phyloP scores from a whole-genome alignment of 305 asterid genomes.

The Fraxinus ornus region DNA sequence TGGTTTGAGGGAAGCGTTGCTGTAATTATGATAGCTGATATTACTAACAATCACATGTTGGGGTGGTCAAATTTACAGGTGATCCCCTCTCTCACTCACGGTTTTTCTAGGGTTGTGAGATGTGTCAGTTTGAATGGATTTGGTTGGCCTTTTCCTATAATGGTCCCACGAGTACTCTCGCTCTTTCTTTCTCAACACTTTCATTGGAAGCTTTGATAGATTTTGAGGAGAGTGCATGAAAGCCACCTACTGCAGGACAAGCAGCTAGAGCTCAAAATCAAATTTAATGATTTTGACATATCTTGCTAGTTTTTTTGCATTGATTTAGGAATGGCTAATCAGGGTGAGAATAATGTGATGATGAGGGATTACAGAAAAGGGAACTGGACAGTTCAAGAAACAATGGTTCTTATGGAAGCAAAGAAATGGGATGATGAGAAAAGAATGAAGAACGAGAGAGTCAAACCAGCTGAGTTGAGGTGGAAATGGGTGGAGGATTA shows the following conservation, averaged over 20 bases:
- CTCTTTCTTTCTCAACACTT: constrained; percentile 26
- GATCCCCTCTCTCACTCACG: constrained; percentile 23
- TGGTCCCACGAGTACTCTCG: constrained; percentile 21
- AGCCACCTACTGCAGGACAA: too few species aligned
- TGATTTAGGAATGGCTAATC: constrained; percentile 44
- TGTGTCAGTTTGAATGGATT: constrained; percentile 69
- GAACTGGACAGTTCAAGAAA: constrained; percentile 84
- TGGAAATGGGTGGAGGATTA: constrained; percentile 99
- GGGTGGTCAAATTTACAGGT: constrained; percentile 27
- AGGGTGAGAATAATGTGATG: constrained; percentile 32
- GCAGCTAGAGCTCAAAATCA: neutral
- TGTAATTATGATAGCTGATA: constrained; percentile 21
- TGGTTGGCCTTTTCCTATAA: constrained; percentile 56
- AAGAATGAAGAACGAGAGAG: constrained; percentile 56
- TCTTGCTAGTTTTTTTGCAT: constrained; percentile 26
- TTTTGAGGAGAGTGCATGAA: constrained; percentile 21
- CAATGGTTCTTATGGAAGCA: constrained; percentile 77
- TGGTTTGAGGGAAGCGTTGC: too few species aligned
- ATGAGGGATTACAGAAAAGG: constrained; percentile 83
- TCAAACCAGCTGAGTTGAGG: constrained; percentile 78
- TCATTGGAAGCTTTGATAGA: constrained; percentile 48
- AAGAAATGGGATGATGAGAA: constrained; percentile 82
- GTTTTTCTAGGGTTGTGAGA: constrained; percentile 43
- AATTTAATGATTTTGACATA: neutral
- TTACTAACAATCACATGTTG: constrained; percentile 24